phyloP scores from a whole-genome alignment of 2,329 filamentous ascomycete genomes.

The Xylaria sp. region DNA sequence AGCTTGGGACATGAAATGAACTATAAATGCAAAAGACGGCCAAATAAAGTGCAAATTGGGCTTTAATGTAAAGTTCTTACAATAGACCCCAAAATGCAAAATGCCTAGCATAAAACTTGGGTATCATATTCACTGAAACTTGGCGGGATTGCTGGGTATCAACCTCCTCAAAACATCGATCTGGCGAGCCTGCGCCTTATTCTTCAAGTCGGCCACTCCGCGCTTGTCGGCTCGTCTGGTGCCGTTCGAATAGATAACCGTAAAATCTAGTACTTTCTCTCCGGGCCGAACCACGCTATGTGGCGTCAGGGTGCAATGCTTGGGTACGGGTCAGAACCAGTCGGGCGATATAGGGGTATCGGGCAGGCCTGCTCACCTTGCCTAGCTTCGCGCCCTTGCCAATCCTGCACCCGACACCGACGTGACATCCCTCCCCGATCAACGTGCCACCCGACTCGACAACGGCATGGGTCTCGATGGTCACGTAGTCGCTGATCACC shows the following conservation, averaged over 20 bases:
- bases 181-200: conserved; percentile 67
- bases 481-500: conserved; percentile 61
- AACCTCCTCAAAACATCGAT: conserved; percentile 68
- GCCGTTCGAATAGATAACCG: conserved; percentile 70
- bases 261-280: conserved; percentile 65
- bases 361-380: conserved; percentile 50
- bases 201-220: conserved; percentile 63
- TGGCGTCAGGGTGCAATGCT: conserved; percentile 73
- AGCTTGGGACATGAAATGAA: too few relatives aligned
- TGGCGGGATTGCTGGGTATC: conserved; percentile 65
- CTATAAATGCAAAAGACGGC: too few relatives aligned
- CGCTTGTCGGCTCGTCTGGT: conserved; percentile 60
- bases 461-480: conserved; percentile 60
- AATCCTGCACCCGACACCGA: conserved; percentile 63
- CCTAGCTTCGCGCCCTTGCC: conserved; percentile 64
- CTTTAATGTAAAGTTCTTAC: too few relatives aligned
- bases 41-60: too few relatives aligned
- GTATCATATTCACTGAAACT: conserved; percentile 43
- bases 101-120: not conserved
- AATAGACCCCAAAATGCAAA: too few relatives aligned
- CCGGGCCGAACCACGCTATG: conserved; percentile 61
- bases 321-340: conserved; percentile 4
- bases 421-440: conserved; percentile 61
- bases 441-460: conserved; percentile 66
- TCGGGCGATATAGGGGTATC: not conserved